Evolutionary conservation across 805 yeast species (phyloP).

Genomic region (Priceomyces melissophilus): DNA sequence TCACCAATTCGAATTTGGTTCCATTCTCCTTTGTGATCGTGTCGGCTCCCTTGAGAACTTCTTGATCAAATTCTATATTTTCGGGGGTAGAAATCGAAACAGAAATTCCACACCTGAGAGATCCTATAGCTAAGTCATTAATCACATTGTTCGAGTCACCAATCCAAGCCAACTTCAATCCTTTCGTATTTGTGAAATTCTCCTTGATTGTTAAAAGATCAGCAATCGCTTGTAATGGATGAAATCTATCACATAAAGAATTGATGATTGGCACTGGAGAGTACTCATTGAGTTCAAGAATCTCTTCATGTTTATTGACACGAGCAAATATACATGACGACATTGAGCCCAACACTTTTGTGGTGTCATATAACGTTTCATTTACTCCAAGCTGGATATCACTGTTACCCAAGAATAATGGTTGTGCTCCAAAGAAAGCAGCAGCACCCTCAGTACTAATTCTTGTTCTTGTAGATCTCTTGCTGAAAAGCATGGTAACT

Average conservation of each 20-base stretch:
- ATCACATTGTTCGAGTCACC: conserved; percentile 97
- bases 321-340: conserved; percentile 97
- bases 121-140: conserved; percentile 87
- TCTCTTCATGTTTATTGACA: conserved; percentile 81
- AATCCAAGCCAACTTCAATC: conserved; percentile 85
- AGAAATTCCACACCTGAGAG: conserved; percentile 76
- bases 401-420: conserved; percentile 94
- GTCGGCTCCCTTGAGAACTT: conserved; percentile 52
- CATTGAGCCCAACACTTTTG: conserved; percentile 91
- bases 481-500: conserved; percentile 79
- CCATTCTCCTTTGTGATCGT: conserved; percentile 47
- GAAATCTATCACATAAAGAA: conserved; percentile 88
- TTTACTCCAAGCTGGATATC: conserved; percentile 97
- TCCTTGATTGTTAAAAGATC: conserved; percentile 87
- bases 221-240: conserved; percentile 93
- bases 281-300: conserved; percentile 69
- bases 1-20: conserved; percentile 50
- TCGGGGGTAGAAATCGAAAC: conserved; percentile 82
- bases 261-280: conserved; percentile 90
- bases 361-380: conserved; percentile 85
- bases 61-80: conserved; percentile 60
- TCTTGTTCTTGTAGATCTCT: conserved; percentile 94
- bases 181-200: conserved; percentile 54
- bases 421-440: conserved; percentile 88
- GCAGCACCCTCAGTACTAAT: conserved; percentile 94